These are phyloP conservation scores for Phytophthora sp. DNA, from an alignment of 352 stramenopile species.

Conservation along the genomic window DNA sequence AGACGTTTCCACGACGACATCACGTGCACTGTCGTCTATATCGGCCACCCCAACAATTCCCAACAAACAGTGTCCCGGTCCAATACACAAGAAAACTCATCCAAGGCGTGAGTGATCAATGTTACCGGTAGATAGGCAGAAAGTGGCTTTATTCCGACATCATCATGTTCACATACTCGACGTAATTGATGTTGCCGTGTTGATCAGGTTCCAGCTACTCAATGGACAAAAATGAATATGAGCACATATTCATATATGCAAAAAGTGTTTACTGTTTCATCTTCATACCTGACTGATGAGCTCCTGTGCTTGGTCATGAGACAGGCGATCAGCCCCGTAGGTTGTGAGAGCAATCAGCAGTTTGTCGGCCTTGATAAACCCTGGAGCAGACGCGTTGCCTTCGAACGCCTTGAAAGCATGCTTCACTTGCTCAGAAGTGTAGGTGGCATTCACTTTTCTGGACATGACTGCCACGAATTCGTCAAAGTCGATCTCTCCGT, in stretches of 20 bases:
- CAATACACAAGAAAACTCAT: slow-evolving; percentile 9
- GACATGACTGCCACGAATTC: slow-evolving; percentile 96
- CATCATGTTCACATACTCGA: slow-evolving; percentile 96
- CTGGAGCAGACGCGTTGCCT: slow-evolving; percentile 62
- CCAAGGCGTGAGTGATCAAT: slow-evolving; percentile 18
- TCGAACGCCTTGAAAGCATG: slow-evolving; percentile 88
- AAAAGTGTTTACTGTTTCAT: neutral
- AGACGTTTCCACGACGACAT: slow-evolving; percentile 81
- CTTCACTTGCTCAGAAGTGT: slow-evolving; percentile 94
- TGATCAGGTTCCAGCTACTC: slow-evolving; percentile 90
- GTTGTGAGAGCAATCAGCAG: slow-evolving; percentile 88
- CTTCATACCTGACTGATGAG: slow-evolving; percentile 86
- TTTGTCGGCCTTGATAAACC: slow-evolving; percentile 86
- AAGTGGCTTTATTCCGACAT: slow-evolving; percentile 79
- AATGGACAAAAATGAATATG: slow-evolving; percentile 12
- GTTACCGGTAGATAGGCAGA: slow-evolving; percentile 4
- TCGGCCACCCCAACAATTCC: slow-evolving; percentile 35
- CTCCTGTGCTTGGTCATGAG: slow-evolving; percentile 90
- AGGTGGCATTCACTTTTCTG: slow-evolving; percentile 93
- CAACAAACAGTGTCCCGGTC: slow-evolving; percentile 14
- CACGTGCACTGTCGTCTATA: slow-evolving; percentile 78
- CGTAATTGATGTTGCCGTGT: slow-evolving; percentile 93
- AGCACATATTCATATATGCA: neutral
- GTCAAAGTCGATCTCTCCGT: slow-evolving; percentile 95
- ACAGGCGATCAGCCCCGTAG: slow-evolving; percentile 92